Conservation (phyloP, 2,329 filamentous ascomycete genomes). For the Claviceps capensis region DNA sequence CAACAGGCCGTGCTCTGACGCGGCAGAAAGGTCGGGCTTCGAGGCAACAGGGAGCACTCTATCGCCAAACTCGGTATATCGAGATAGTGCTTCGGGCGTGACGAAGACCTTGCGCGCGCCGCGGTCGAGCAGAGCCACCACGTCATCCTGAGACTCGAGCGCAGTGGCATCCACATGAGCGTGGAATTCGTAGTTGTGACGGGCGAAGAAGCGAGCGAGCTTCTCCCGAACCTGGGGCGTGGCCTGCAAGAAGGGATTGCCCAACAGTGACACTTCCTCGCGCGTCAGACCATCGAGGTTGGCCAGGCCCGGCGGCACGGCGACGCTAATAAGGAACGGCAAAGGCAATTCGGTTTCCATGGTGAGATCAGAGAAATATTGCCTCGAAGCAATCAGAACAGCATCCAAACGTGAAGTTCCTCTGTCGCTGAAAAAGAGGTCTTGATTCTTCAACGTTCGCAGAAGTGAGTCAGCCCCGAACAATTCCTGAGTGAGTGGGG, state of each 20-base stretch:
- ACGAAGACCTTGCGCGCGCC: conserved; percentile 82
- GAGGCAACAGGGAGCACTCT: conserved; percentile 40
- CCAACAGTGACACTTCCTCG: conserved; percentile 45
- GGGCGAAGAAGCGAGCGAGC: conserved; percentile 32
- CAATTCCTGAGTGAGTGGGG: too few species aligned
- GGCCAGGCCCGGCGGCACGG: conserved; percentile 33
- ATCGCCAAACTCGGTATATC: conserved; percentile 40
- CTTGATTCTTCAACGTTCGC: too few species aligned
- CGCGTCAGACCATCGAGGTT: conserved; percentile 38
- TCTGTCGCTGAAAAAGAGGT: too few species aligned
- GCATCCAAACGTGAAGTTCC: too few species aligned
- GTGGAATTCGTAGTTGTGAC: conserved; percentile 37
- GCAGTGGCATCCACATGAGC: conserved; percentile 66
- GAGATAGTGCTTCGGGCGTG: conserved; percentile 50
- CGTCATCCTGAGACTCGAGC: conserved; percentile 55
- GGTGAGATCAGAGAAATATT: conserved; percentile 8
- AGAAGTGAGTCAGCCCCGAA: too few species aligned
- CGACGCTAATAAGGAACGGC: conserved; percentile 47
- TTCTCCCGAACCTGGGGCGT: conserved; percentile 33
- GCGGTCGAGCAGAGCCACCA: conserved; percentile 69
- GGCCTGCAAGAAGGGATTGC: conserved; percentile 43
- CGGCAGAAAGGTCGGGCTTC: conserved; percentile 30
- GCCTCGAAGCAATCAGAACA: not conserved
- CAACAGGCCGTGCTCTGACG: conserved; percentile 36
- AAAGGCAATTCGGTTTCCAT: conserved; percentile 54